Percentiles rank a stretch among this genome's conserved stretches.
Evolutionary conservation across 352 stramenopile species (phyloP).

Genomic region (Globisporangium viniferum): DNA sequence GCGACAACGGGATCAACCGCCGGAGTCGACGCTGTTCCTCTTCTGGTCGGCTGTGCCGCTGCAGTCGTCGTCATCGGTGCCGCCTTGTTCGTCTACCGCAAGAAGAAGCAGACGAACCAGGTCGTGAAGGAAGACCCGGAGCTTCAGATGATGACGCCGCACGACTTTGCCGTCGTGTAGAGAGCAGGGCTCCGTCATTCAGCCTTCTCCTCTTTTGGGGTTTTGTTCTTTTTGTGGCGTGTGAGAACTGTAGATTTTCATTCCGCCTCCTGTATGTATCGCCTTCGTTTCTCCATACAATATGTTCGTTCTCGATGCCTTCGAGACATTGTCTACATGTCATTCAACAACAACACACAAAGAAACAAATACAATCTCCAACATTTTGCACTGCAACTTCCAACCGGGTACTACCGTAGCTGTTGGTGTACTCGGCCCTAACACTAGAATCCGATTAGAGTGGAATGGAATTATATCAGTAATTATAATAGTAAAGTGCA

Average conservation of each 20-base stretch:
- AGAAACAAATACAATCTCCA: neutral
- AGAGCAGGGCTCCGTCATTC: neutral
- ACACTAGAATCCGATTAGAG: too few species aligned
- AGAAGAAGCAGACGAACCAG: neutral
- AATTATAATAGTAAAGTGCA: too few species aligned
- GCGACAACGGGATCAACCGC: neutral
- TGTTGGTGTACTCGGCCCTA: too few species aligned
- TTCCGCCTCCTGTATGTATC: neutral
- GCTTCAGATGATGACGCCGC: slow-evolving; percentile 2
- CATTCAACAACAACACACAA: neutral
- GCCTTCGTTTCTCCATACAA: neutral
- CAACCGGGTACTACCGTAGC: neutral
- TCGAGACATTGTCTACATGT: neutral
- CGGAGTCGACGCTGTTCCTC: neutral
- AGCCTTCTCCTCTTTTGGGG: neutral
- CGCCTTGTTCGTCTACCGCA: slow-evolving; percentile 3
- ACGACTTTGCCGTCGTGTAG: slow-evolving; percentile 1
- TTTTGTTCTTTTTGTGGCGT: neutral
- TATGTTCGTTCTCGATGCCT: neutral
- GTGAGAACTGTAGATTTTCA: neutral
- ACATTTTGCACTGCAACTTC: neutral
- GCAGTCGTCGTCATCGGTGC: slow-evolving; percentile 2
- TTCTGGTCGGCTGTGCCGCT: neutral
- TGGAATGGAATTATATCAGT: too few species aligned
- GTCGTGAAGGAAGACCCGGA: neutral